phyloP scores from a whole-genome alignment of 2,329 filamentous ascomycete genomes.

The Penicillium sp. region DNA sequence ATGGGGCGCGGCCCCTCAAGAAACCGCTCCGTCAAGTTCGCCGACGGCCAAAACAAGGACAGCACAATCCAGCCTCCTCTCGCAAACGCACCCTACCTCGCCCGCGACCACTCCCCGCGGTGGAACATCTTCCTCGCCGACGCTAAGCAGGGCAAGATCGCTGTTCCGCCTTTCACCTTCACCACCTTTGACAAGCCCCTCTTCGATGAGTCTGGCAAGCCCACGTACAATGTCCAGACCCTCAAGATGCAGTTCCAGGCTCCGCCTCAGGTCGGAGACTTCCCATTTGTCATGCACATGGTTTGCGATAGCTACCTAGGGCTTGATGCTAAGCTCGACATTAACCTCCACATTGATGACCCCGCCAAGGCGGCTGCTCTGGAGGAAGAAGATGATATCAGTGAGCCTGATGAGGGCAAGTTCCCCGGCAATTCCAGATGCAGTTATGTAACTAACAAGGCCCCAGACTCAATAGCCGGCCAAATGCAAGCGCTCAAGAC shows the following conservation, averaged over 20 bases:
- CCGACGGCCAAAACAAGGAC: constrained; percentile 60
- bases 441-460: constrained; percentile 22
- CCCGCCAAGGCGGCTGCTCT: constrained; percentile 81
- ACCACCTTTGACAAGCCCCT: constrained; percentile 88
- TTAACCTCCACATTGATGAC: constrained; percentile 87
- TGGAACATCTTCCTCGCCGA: constrained; percentile 97
- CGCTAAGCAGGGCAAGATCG: constrained; percentile 92
- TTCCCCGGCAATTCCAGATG: constrained; percentile 31
- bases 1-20: constrained; percentile 70
- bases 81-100: constrained; percentile 88
- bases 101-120: constrained; percentile 83
- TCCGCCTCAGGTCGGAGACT: constrained; percentile 87
- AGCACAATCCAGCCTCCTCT: constrained; percentile 76
- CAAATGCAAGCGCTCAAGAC: constrained; percentile 89
- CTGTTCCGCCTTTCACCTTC: constrained; percentile 96
- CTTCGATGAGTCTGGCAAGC: constrained; percentile 77
- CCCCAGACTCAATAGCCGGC: constrained; percentile 80
- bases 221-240: constrained; percentile 94
- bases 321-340: constrained; percentile 89
- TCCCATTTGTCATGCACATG: constrained; percentile 92
- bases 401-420: constrained; percentile 96
- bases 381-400: constrained; percentile 89
- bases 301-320: constrained; percentile 95
- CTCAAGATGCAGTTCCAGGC: constrained; percentile 97
- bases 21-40: constrained; percentile 68